Evolutionary conservation across 495 filamentous ascomycete species (phyloP), one percentile per base, ranked within the genome.

Genomic region (Staphylotrichum longicolle): DNA sequence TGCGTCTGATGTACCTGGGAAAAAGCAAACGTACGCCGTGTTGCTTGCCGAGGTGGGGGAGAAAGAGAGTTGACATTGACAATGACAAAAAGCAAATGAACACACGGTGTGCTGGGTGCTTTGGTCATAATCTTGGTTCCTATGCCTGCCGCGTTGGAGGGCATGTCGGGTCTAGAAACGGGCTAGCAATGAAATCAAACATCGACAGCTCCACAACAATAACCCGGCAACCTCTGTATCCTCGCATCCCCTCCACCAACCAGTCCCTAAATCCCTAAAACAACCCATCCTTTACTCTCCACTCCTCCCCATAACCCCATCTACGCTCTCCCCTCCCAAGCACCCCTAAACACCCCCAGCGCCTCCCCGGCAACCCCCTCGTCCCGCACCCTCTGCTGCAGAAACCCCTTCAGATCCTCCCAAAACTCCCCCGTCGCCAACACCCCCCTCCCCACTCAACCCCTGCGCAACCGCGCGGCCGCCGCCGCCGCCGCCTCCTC

Each of bases 361-460:
- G 90, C 74, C 70, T 85, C 84, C 65, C 80, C 83, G 7, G 87
- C 89, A 60, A 85, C 82, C 57, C 74, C 75, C 60, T 87, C 83
- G 73, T 95, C 89, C 73, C 86, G 84, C 61, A 96, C 63, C 73
- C 89, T 83, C 80, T 91, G 88, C 66, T 83, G 73, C 72, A 98
- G 72, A 70, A 87, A 98, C 12, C 83, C 90, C 70, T 84, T 86
- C 64, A 98, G 71, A 80, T 98, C 94, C 40, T 76, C 74, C 94
- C 94, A 98, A 74, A 98, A 98, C 62, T 82, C 85, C 39, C 88
- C 86, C 32, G 84, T 87, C 61, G 79, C 68, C 63, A 97, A 66
- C 44, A 88, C 80, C 30, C 80, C 80, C 62, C 65, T 57, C 57
- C 50, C 66, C 64, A 34, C 70, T 51, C 66, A 77, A 54, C 44